Percentiles rank a stretch among this genome's conserved stretches.
Evolutionary conservation across 768 basidiomycete genomes (phyloP).

Genomic region (Fomitopsis serialis): DNA sequence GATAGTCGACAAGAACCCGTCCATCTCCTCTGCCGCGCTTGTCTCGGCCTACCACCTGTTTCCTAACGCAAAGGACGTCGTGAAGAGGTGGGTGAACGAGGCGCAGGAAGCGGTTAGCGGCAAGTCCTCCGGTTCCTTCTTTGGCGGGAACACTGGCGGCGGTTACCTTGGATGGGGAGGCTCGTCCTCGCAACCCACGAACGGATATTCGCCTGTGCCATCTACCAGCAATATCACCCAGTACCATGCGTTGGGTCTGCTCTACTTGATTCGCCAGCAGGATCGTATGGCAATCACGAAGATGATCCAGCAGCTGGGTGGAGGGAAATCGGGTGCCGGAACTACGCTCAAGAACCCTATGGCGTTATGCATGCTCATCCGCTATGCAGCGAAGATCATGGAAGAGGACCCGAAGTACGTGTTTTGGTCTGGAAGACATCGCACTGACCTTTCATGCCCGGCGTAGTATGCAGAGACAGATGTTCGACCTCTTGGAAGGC

Average conservation of each 20-base stretch:
- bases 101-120: conserved; percentile 93
- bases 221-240: conserved; percentile 93
- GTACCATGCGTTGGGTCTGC: conserved; percentile 91
- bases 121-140: conserved; percentile 72
- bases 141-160: conserved; percentile 41
- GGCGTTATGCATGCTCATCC: conserved; percentile 97
- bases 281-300: conserved; percentile 99
- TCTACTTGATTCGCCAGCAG: conserved; percentile 94
- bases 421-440: background rate
- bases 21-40: conserved; percentile 93
- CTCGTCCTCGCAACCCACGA: conserved; percentile 42
- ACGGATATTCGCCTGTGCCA: conserved; percentile 70
- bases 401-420: conserved; percentile 97
- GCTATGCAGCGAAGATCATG: conserved; percentile 97
- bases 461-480: conserved; percentile 80
- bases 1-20: conserved; percentile 93
- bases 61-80: conserved; percentile 90
- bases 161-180: conserved; percentile 75
- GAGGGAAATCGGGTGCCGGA: conserved; percentile 78
- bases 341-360: conserved; percentile 90
- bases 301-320: conserved; percentile 97
- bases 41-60: conserved; percentile 97
- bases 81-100: conserved; percentile 99
- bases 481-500: conserved; percentile 89
- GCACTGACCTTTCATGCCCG: too few species aligned